phyloP scores from a whole-genome alignment of 2,329 filamentous ascomycete genomes.

The Verruconis gallopava region DNA sequence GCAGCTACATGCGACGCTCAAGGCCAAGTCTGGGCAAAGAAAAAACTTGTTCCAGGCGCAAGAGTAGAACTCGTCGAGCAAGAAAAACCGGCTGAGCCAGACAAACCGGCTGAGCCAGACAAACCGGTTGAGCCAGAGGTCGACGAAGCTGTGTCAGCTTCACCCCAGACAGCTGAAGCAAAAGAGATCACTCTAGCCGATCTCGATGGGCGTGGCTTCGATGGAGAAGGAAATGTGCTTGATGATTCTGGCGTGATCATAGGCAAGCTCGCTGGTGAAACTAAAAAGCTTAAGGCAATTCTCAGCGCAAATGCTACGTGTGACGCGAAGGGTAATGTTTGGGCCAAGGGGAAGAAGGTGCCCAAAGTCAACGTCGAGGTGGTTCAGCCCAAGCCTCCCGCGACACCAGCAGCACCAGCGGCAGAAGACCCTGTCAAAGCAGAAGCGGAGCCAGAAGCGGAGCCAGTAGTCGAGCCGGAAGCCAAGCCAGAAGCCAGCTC shows the following conservation, averaged over 20 bases:
- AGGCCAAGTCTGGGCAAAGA: constrained; percentile 2
- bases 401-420: constrained; percentile 64
- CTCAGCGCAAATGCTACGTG: background rate
- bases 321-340: background rate
- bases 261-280: constrained; percentile 39
- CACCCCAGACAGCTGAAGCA: constrained; percentile 41
- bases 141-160: constrained; percentile 32
- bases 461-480: constrained; percentile 22
- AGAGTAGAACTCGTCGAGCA: constrained; percentile 20
- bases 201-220: constrained; percentile 42
- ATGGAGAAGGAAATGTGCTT: constrained; percentile 43
- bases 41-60: background rate
- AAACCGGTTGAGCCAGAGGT: constrained; percentile 32
- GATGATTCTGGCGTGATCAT: constrained; percentile 34
- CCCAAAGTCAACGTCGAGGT: constrained; percentile 55
- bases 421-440: constrained; percentile 64
- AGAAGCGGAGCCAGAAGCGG: constrained; percentile 9
- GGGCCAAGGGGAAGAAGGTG: constrained; percentile 45
- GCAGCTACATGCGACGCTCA: constrained; percentile 3
- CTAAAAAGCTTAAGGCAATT: background rate
- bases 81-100: constrained; percentile 38
- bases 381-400: constrained; percentile 54
- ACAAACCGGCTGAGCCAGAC: constrained; percentile 42
- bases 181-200: constrained; percentile 28
- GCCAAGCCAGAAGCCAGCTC: constrained; percentile 24